These are phyloP conservation scores for Malassezia caprae DNA, from an alignment of 1,284 basidiomycete genomes.

Conservation along the genomic window DNA sequence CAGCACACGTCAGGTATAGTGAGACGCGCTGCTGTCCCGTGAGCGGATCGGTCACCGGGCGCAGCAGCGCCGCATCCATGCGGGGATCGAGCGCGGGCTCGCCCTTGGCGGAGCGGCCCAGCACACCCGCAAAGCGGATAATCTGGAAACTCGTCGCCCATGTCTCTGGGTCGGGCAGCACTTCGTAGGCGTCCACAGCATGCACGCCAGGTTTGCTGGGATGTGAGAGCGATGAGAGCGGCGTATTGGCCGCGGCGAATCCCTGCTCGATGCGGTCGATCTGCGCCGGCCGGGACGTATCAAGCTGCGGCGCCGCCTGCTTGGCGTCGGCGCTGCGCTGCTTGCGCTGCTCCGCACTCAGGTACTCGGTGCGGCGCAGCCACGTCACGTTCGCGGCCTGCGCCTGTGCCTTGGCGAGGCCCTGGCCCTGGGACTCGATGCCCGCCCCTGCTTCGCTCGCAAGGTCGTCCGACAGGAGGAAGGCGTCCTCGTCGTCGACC, in stretches of 20 bases:
- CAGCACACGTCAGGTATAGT: conserved; percentile 35
- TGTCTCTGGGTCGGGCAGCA: conserved; percentile 45
- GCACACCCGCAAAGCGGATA: conserved; percentile 41
- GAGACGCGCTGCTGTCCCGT: conserved; percentile 37
- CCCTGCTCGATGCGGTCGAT: conserved; percentile 38
- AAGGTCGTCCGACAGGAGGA: conserved; percentile 30
- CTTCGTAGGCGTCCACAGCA: conserved; percentile 35
- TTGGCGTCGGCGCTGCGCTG: conserved; percentile 24
- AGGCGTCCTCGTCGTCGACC: conserved; percentile 39
- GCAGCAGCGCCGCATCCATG: conserved; percentile 32
- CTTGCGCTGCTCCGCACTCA: conserved; percentile 34
- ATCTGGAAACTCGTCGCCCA: conserved; percentile 44
- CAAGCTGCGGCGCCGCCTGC: conserved; percentile 24
- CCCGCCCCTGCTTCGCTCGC: not conserved
- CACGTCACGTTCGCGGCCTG: conserved; percentile 39
- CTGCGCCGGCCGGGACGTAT: conserved; percentile 34
- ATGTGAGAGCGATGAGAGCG: conserved; percentile 29
- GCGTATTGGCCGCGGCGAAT: conserved; percentile 31
- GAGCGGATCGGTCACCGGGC: conserved; percentile 28
- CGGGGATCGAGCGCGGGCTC: conserved; percentile 29
- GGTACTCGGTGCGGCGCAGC: conserved; percentile 44
- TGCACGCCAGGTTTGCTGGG: conserved; percentile 39
- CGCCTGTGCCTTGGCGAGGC: conserved; percentile 2
- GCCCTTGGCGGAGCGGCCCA: conserved; percentile 31
- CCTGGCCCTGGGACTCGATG: not conserved